phyloP scores from a whole-genome alignment of 768 basidiomycete species.

The Baorangia bicolor region DNA sequence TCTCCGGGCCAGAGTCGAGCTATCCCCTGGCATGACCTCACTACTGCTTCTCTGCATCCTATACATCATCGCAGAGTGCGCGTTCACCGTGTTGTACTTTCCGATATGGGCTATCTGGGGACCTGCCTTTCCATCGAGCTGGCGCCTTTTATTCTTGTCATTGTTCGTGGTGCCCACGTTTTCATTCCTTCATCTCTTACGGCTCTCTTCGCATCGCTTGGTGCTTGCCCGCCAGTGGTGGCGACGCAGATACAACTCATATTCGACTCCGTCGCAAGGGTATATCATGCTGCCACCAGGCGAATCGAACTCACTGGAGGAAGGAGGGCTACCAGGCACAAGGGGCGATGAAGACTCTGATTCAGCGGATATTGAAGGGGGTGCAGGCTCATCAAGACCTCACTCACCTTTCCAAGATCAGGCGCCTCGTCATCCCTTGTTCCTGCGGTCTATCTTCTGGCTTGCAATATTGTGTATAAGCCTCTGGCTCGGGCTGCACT shows the following conservation, averaged over 20 bases:
- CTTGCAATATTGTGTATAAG: not conserved
- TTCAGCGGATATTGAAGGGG: not conserved
- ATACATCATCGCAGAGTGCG: conserved; percentile 9
- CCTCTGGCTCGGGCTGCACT: conserved; percentile 4
- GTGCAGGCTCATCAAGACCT: not conserved
- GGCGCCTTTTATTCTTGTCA: conserved; percentile 15
- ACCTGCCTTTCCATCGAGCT: conserved; percentile 19
- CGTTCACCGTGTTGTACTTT: conserved; percentile 12
- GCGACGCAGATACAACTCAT: not conserved
- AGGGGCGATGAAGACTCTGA: not conserved
- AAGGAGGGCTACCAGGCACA: not conserved
- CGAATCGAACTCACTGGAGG: conserved; percentile 8
- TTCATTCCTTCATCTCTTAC: conserved; percentile 6
- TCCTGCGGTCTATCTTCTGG: conserved; percentile 6
- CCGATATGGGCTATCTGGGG: conserved; percentile 7
- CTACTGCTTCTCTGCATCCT: conserved; percentile 1
- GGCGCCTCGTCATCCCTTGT: not conserved
- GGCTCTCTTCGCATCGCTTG: not conserved
- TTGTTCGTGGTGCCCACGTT: conserved; percentile 15
- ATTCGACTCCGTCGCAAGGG: not conserved
- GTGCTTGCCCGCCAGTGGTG: not conserved
- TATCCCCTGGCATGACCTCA: not conserved
- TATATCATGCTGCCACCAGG: conserved; percentile 11
- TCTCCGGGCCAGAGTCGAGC: not conserved
- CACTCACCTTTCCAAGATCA: not conserved